Conservation (phyloP, 345 rosid species). For the Salix exigua region DNA sequence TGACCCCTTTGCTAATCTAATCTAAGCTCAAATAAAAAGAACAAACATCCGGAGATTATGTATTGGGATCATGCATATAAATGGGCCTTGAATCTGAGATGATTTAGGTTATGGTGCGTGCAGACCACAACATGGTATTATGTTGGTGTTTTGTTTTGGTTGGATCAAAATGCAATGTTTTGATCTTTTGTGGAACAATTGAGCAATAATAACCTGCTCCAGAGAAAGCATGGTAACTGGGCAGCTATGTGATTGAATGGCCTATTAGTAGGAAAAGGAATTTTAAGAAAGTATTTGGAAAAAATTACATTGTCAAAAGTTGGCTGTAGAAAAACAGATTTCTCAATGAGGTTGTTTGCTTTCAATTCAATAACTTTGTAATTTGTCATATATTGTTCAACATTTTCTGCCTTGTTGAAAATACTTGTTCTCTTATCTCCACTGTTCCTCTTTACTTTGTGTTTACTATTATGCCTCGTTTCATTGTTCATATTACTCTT, state of each 20-base stretch:
- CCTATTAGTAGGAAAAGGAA: neutral
- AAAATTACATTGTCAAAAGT: neutral
- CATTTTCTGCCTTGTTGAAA: neutral
- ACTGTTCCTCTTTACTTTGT: neutral
- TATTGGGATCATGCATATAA: neutral
- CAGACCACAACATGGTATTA: neutral
- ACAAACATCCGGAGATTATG: neutral
- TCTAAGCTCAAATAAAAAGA: neutral
- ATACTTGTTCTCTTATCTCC: neutral
- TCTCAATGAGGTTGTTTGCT: neutral
- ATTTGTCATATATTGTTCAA: neutral
- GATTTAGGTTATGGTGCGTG: neutral
- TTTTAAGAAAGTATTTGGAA: neutral
- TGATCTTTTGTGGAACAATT: neutral
- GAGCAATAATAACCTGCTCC: neutral
- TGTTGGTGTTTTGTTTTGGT: neutral
- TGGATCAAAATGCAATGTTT: neutral
- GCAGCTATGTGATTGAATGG: neutral
- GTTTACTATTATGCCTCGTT: neutral
- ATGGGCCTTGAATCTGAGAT: neutral
- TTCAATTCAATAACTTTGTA: neutral
- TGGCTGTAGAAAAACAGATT: neutral
- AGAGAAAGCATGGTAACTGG: neutral
- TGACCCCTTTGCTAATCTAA: neutral
- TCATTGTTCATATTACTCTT: neutral